Conservation (phyloP, 1,139 yeast species). For the Kodamaea plutei region DNA sequence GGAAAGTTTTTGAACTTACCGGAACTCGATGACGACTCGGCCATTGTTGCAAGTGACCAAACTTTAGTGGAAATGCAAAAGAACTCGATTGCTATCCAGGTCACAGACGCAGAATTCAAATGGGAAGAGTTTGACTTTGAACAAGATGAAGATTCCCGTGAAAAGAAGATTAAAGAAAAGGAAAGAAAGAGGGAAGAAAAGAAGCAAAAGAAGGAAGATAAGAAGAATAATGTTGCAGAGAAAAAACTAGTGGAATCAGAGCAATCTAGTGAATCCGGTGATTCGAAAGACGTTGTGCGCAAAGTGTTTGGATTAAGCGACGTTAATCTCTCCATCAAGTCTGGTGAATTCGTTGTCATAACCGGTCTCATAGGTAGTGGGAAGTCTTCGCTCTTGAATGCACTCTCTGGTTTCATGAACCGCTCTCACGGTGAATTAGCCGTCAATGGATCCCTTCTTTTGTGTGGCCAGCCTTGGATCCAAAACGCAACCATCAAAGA, state of each 20-base stretch:
- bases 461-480: constrained; percentile 52
- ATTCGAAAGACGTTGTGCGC: not conserved
- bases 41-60: constrained; percentile 16
- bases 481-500: constrained; percentile 40
- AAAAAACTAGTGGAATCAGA: not conserved
- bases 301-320: constrained; percentile 11
- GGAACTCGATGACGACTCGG: constrained; percentile 24
- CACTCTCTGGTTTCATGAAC: constrained; percentile 47
- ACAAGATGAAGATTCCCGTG: constrained; percentile 13
- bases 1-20: constrained; percentile 38
- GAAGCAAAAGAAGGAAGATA: constrained; percentile 3
- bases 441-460: constrained; percentile 36
- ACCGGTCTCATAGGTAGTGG: constrained; percentile 51
- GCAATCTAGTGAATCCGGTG: not conserved
- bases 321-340: constrained; percentile 32
- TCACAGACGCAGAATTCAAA: constrained; percentile 41
- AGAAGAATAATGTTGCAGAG: constrained; percentile 4
- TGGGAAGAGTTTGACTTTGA: constrained; percentile 54
- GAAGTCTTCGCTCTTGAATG: constrained; percentile 43
- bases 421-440: constrained; percentile 35
- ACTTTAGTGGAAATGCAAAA: constrained; percentile 13
- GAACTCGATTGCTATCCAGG: constrained; percentile 13
- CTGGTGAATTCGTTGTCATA: constrained; percentile 42
- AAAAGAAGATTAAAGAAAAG: constrained; percentile 8
- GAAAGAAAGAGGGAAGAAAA: constrained; percentile 2